These are phyloP conservation scores for Metarhizium sp. DNA, from an alignment of 2,329 filamentous ascomycete genomes.

Conservation along the genomic window DNA sequence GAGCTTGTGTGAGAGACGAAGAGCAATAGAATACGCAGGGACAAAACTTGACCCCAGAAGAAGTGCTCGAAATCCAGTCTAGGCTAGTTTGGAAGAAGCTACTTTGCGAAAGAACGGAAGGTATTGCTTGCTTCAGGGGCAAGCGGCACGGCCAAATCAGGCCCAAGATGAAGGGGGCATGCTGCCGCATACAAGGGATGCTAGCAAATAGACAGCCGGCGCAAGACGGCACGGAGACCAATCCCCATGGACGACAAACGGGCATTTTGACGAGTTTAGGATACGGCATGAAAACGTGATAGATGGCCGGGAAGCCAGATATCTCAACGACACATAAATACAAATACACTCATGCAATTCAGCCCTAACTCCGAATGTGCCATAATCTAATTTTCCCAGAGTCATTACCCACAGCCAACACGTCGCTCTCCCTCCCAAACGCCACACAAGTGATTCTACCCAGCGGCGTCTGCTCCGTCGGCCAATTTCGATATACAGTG, in stretches of 20 bases:
- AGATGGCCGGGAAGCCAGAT: too few relatives aligned
- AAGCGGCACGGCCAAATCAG: too few relatives aligned
- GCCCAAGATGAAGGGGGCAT: too few relatives aligned
- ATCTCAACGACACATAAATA: too few relatives aligned
- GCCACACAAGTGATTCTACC: conserved; percentile 72
- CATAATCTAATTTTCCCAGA: conserved; percentile 80
- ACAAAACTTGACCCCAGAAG: too few relatives aligned
- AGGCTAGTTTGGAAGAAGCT: too few relatives aligned
- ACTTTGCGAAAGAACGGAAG: too few relatives aligned
- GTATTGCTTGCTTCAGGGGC: too few relatives aligned
- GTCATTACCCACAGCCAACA: conserved; percentile 83
- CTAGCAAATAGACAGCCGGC: too few relatives aligned
- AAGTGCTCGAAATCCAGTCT: too few relatives aligned
- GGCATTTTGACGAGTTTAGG: background rate
- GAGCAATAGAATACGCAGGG: background rate
- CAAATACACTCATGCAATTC: background rate
- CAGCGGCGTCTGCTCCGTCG: conserved; percentile 79
- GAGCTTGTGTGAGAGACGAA: conserved; percentile 42
- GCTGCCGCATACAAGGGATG: too few relatives aligned
- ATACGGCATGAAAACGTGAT: background rate
- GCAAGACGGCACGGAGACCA: too few relatives aligned
- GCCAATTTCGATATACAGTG: conserved; percentile 96
- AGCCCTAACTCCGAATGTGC: conserved; percentile 62
- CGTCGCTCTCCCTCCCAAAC: conserved; percentile 53
- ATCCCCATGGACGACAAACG: background rate